A percentile compares a stretch with the other conserved stretches of the same genome.
Conservation (phyloP, 1,139 yeast species). For the Sugiyamaella japonica region DNA sequence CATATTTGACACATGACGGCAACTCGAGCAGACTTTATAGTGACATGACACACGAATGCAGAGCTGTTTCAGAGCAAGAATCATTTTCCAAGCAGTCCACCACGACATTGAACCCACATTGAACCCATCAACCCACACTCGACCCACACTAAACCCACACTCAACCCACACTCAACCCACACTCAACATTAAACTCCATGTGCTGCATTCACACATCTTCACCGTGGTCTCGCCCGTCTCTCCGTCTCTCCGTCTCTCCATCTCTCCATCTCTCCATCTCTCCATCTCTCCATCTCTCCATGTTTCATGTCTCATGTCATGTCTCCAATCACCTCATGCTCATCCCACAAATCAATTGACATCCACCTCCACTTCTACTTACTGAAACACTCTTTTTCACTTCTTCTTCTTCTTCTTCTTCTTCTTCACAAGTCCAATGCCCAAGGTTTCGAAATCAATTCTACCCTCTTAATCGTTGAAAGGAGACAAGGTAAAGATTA, state of each 20-base stretch:
- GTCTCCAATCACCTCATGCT: not conserved
- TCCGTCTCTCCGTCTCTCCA: not conserved
- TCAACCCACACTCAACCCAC: no score
- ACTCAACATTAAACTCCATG: no score
- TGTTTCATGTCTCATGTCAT: not conserved
- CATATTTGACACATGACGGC: no score
- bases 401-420: no score
- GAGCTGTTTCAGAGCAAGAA: not conserved
- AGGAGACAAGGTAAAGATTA: constrained; percentile 11
- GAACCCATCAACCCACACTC: no score
- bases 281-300: not conserved
- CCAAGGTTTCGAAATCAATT: constrained; percentile 6
- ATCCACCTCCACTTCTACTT: not conserved
- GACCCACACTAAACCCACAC: no score
- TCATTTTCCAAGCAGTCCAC: no score
- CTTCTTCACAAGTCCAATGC: not conserved
- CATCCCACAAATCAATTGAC: not conserved
- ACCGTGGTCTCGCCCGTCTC: no score
- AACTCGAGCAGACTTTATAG: not conserved
- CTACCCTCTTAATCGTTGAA: constrained; percentile 9
- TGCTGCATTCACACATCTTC: no score
- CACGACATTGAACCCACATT: no score
- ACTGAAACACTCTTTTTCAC: not conserved
- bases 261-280: not conserved
- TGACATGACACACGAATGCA: not conserved